phyloP scores from a whole-genome alignment of 2,329 filamentous ascomycete genomes.

The Ustilaginoidea virens region DNA sequence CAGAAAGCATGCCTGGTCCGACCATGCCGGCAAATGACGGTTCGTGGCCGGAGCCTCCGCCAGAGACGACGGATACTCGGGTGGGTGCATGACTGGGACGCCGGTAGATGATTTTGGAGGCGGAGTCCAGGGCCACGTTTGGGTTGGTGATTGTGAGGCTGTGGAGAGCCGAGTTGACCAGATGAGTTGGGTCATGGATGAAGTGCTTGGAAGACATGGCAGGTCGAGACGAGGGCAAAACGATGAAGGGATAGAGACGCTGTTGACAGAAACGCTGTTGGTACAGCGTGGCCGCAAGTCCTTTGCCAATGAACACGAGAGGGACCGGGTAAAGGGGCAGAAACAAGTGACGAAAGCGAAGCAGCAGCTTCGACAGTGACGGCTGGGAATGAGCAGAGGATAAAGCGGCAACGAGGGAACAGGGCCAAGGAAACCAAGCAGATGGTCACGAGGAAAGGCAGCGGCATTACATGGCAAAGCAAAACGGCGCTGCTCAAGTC shows the following conservation, averaged over 20 bases:
- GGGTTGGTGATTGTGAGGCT: constrained; percentile 75
- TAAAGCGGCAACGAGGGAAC: no score
- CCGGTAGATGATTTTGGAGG: constrained; percentile 74
- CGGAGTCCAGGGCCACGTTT: constrained; percentile 57
- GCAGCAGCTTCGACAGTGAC: no score
- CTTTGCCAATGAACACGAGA: no score
- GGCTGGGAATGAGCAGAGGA: no score
- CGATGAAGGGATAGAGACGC: background rate
- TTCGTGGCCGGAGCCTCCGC: constrained; percentile 82
- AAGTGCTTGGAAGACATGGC: constrained; percentile 62
- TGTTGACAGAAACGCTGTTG: no score
- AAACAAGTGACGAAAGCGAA: no score
- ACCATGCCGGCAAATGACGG: constrained; percentile 80
- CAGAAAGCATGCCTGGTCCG: constrained; percentile 63
- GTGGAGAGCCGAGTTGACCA: constrained; percentile 63
- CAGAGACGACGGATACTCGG: constrained; percentile 71
- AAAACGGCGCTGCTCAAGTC: no score
- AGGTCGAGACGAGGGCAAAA: constrained; percentile 12
- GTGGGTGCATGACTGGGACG: constrained; percentile 35
- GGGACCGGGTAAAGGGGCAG: no score
- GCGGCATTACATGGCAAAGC: no score
- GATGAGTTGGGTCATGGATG: constrained; percentile 65
- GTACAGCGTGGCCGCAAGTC: no score
- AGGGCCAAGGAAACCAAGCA: no score
- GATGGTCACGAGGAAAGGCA: no score